A percentile compares a stretch with the other conserved stretches of the same genome.
Evolutionary conservation across 441 rosid genomes (phyloP).

Genomic region (Croton setiger): DNA sequence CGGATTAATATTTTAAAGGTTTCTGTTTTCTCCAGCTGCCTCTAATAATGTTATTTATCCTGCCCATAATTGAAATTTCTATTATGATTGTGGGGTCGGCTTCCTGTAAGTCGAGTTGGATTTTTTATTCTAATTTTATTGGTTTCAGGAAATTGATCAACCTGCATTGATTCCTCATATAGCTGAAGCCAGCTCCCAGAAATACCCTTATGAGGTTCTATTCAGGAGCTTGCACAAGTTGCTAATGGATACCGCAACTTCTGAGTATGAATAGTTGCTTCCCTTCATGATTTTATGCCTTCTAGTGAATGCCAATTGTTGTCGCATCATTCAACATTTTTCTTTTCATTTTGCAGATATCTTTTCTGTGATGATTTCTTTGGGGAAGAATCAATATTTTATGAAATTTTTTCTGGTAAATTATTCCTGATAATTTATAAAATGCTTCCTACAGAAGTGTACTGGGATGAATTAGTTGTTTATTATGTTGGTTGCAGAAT

Average conservation of each 20-base stretch:
- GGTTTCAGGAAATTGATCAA: slow-evolving; percentile 90
- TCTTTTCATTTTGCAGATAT: slow-evolving; percentile 50
- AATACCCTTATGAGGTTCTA: slow-evolving; percentile 97
- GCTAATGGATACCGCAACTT: slow-evolving; percentile 99
- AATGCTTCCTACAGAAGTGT: neutral
- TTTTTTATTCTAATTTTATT: slow-evolving; percentile 23
- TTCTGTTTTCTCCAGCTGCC: slow-evolving; percentile 15
- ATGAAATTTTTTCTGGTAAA: slow-evolving; percentile 87
- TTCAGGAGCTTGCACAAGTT: slow-evolving; percentile 97
- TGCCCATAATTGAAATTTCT: slow-evolving; percentile 4
- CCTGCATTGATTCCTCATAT: slow-evolving; percentile 99
- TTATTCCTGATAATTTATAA: neutral
- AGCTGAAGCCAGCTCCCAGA: slow-evolving; percentile 94
- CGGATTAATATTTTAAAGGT: slow-evolving; percentile 93
- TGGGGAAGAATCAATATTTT: slow-evolving; percentile 88
- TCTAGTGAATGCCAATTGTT: neutral
- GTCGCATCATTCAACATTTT: neutral
- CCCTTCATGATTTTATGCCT: slow-evolving; percentile 27
- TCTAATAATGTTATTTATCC: slow-evolving; percentile 10
- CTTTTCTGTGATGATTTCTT: slow-evolving; percentile 97
- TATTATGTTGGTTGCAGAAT: neutral
- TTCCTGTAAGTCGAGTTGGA: slow-evolving; percentile 7
- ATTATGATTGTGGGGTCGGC: neutral
- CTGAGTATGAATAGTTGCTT: slow-evolving; percentile 65
- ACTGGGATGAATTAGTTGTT: neutral